Percentiles rank a stretch among this genome's conserved stretches.
phyloP scores from a whole-genome alignment of 768 basidiomycete genomes.

The Lactarius psammicola region DNA sequence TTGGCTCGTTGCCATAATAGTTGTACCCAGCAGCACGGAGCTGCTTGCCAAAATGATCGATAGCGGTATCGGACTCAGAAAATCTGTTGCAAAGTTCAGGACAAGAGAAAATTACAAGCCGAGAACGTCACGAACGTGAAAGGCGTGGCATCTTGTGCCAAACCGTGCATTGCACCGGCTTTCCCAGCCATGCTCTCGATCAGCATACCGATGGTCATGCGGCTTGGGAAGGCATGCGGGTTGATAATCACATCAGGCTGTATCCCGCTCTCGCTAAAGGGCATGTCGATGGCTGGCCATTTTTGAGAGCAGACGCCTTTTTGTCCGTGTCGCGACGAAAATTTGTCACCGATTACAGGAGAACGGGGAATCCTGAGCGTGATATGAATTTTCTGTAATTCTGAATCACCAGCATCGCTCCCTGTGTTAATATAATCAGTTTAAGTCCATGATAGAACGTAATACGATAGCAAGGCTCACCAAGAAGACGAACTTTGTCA shows the following conservation, averaged over 20 bases:
- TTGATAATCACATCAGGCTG: conserved; percentile 99
- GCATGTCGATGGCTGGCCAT: conserved; percentile 98
- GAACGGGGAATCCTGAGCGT: conserved; percentile 91
- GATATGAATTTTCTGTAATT: conserved; percentile 90
- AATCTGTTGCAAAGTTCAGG: conserved; percentile 51
- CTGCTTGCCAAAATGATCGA: conserved; percentile 97
- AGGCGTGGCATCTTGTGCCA: conserved; percentile 97
- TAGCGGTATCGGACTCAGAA: conserved; percentile 94
- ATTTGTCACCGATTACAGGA: conserved; percentile 99
- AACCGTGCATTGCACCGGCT: conserved; percentile 95
- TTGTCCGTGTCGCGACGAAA: conserved; percentile 97
- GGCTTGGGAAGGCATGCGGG: conserved; percentile 97
- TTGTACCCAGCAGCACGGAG: conserved; percentile 93
- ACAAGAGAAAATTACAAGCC: conserved; percentile 5
- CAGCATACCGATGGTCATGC: conserved; percentile 99
- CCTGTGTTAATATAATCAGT: conserved; percentile 44
- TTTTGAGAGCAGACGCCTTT: conserved; percentile 99
- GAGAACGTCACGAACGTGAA: conserved; percentile 68
- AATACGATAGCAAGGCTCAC: conserved; percentile 41
- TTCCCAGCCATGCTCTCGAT: conserved; percentile 99
- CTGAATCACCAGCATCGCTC: conserved; percentile 80
- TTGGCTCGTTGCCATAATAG: conserved; percentile 98
- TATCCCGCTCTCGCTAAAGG: conserved; percentile 97
- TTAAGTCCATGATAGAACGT: conserved; percentile 3
- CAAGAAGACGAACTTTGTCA: conserved; percentile 88